Base-by-base conservation (phyloP, 257 asterid genomes). In the Avicennia marina region DNA sequence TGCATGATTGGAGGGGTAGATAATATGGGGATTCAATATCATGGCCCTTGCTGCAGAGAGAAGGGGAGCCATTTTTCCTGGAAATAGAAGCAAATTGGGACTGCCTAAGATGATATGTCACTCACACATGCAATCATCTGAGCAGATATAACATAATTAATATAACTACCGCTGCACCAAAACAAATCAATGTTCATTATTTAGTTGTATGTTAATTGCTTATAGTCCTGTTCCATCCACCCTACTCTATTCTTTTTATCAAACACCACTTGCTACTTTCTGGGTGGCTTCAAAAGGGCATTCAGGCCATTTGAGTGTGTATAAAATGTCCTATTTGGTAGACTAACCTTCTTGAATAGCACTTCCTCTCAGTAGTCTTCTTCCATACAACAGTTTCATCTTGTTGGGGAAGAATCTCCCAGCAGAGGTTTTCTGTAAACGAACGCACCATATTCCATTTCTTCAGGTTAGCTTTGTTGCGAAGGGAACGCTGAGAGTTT, bases 301-400 rank as follows among this genome's bases (percentile, higher is more conserved):
- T 36, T 7, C 12, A 36, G 9, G 41, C 41, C 41, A 10, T 4
- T 34, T 29, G 33, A 4, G 34, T 29, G 4, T 29, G 41, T 12
- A 36, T 12, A n/a, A n/a, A n/a, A 36, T 36, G 13, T 2, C 10
- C 41, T 36, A 2, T 1, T 11, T 11, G 10, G 9, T 7, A 36
- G 41, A 2, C 67, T 67, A 66, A 86, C 99, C 99, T 85, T 38
- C 75, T 59, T 46, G 87, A 70, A 64, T 89, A 78, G 60, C 99
- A 89, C 26, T 67, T 79, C 78, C 66, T 89, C 73, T 84, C 72
- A 72, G 79, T 79, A 58, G 96, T 84, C 74, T 93, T 93, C 75
- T 81, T 89, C 99, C 99, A 93, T 16, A 93, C 90, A 67, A 81
- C 96, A 47, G 97, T 89, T 69, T 89, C 94, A 36, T 89, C 97